Evolutionary conservation across 164 flowering plant genomes (phyloP), one percentile per base, ranked within the genome.

Genomic region (Tinospora cordifolia): DNA sequence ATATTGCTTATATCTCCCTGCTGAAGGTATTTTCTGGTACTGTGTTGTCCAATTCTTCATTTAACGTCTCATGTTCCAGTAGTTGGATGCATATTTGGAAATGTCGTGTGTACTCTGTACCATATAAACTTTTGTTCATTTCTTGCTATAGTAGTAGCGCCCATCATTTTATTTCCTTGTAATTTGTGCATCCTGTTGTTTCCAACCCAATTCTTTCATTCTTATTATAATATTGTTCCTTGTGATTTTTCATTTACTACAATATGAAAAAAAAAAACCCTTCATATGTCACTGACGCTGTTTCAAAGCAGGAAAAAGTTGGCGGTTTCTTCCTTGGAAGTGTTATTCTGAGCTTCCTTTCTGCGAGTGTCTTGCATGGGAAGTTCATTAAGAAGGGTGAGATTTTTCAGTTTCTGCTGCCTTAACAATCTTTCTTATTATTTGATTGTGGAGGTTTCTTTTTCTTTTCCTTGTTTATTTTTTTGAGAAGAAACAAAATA

Each of bases 321-420:
- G 57, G 74, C 67, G 26, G 47, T 27, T 8, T 39, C 66, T 63
- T 74, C 54, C 72, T 76, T 6, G 83, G 83, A 83, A 84, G 78
- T 74, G 75, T 78, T 69, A 69, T 81, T 62, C 51, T 81, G 14
- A 71, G 67, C 73, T 74, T 74, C 65, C 13, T 79, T 40, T 57
- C 87, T 59, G 19, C 81, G 65, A 83, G 72, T 57, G 49, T 72
- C 59, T 65, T 82, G 62, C 66, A 68, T 51, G 36, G 74, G 75
- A 85, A 83, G 77, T 74, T 68, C 58, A 83, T 89, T 63, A 69
- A 77, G 75, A 87, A 87, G 84, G 95, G 94, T 91, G 70, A 76
- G 81, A 66, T 60, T 5, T 5, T 21, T 58, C 70, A 38, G 24
- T 41, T 75, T 58, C 22, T 9, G 59, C 34, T 67, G 22, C 46